Evolutionary conservation across 176 grass and related monocot species (phyloP), one percentile per base, ranked within the genome.

Genomic region (Triticum timopheevii): DNA sequence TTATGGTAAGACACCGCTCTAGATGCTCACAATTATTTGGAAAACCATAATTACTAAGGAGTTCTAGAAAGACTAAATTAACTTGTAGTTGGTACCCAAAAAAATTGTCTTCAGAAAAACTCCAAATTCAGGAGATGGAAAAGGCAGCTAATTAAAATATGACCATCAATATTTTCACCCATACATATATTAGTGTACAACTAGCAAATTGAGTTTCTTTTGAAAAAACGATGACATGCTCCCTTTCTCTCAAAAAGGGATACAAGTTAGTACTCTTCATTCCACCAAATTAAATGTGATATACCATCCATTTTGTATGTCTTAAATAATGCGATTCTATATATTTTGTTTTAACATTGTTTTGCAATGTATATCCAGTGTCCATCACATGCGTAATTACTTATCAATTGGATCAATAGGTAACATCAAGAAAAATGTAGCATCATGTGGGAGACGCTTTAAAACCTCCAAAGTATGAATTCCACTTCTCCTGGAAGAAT

Each of bases 391-490:
- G 36, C 36, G 6, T 38, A 38, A 38, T 38, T 45, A 45, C 64
- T 87, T 31, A 69, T 8, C 36, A 79, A 42, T 75, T 95, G 30
- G 65, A 80, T 91, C 54, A 86, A 61, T 84, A 98, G 96, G 96
- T 98, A 79, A 98, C 96, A 31, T 90, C 90, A 4, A 82, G 87
- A 85, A 98, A 98, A 81, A 69, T 98, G 24, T 98, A 93, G 96
- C 91, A 91, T 47, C 91, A 95, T 86, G 93, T 98, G 78, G 96
- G 96, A 35, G 93, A 98, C 80, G 90, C 93, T 10, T 98, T 98
- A 78, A 98, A 93, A 65, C 96, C 96, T 87, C 96, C 96, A 40
- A 98, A 93, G 96, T 95, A 93, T 73, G 81, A 68, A 27, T 85
- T 87, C 49, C n/a, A 63, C 30, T 67, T 33, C 31, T 74, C 75